Evolutionary conservation across 1,139 yeast species (phyloP), one percentile per base, ranked within the genome.

Genomic region (Pichia norvegensis): DNA sequence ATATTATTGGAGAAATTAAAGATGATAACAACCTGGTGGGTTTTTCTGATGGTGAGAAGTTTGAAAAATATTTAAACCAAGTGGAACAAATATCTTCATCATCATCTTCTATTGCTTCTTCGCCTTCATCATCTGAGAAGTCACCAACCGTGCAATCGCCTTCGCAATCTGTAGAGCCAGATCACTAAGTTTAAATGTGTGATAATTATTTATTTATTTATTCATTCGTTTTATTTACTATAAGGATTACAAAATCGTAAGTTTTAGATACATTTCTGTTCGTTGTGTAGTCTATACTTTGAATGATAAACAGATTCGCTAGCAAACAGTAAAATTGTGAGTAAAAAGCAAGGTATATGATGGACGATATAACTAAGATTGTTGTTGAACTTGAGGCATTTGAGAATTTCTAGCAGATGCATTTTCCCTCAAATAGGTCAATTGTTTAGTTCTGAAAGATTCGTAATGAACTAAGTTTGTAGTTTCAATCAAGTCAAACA

Each of bases 401-500:
- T 60, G 63, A 36, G 60, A 55, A 51, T 52, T 64, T 65, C 59
- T 59, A 29, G 64, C 53, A 17, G 64, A 61, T 35, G 94, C 88
- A 63, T 83, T 86, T 67, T 92, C 97, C 69, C 92, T 92, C 67
- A 92, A 76, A 14, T 96, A 95, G 52, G 88, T 80, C 67, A 92
- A 79, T 68, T 92, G 98, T 68, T 90, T 87, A 29, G 95, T 76
- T 68, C 98, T 82, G 72, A 90, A 92, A 47, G 82, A 75, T 70
- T 92, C 98, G 67, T 92, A 92, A 66, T 92, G 98, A 48, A 82
- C 76, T 58, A 81, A 74, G 6, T 95, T 72, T 5, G 98, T 92
- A 17, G 96, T 81, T 65, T 92, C 98, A 61, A 92, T 92, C 64
- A 92, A 79, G 65, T 92, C 98, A 67, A 88, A 97, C 60, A 92